phyloP scores from a whole-genome alignment of 345 rosid species.

The Streptanthus diversifolius region DNA sequence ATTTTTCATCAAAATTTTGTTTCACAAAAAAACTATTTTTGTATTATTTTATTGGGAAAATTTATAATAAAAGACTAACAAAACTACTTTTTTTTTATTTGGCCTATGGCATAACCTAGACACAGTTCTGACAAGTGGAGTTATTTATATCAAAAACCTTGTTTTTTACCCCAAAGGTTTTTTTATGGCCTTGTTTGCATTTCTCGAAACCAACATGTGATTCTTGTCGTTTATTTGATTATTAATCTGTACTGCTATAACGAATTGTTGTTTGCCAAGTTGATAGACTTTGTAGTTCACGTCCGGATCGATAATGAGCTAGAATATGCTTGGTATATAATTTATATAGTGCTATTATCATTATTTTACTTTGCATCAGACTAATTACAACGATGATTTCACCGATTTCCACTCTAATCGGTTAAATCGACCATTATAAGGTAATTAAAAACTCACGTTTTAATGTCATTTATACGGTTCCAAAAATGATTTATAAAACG shows the following conservation, averaged over 20 bases:
- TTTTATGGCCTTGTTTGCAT: not conserved
- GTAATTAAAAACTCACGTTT: not conserved
- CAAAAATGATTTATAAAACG: conserved; percentile 6
- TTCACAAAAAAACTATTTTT: too few relatives aligned
- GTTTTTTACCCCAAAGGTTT: not conserved
- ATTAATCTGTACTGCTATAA: not conserved
- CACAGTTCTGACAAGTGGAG: too few relatives aligned
- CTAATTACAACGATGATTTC: not conserved
- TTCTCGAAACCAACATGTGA: not conserved
- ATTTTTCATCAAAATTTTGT: too few relatives aligned
- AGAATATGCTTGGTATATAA: not conserved
- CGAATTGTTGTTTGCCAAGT: not conserved
- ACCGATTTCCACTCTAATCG: not conserved
- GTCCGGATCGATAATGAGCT: not conserved
- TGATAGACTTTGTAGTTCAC: not conserved
- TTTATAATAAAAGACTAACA: too few relatives aligned
- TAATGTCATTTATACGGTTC: not conserved
- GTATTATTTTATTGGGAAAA: too few relatives aligned
- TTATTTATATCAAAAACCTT: not conserved
- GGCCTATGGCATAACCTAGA: too few relatives aligned
- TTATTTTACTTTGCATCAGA: not conserved
- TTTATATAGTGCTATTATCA: not conserved
- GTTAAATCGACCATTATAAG: not conserved
- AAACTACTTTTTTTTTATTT: too few relatives aligned
- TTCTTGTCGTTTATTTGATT: not conserved